Conservation (phyloP, 2,329 filamentous ascomycete species). For the Paraphaeosphaeria sporulosa region DNA sequence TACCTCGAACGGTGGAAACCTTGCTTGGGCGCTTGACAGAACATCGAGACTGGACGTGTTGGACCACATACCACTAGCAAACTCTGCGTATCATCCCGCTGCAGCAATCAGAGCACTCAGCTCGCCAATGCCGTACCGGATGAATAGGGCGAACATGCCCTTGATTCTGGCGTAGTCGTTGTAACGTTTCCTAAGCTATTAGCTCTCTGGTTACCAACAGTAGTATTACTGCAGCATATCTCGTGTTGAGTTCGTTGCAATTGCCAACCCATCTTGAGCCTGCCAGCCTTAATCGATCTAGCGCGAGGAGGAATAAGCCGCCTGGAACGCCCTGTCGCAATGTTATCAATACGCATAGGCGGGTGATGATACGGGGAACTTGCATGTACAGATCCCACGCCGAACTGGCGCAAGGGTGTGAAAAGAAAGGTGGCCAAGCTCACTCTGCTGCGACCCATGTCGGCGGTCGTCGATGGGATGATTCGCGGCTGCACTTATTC, state of each 20-base stretch:
- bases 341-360: neutral
- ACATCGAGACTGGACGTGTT: neutral
- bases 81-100: slow-evolving; percentile 75
- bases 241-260: slow-evolving; percentile 63
- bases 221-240: slow-evolving; percentile 52
- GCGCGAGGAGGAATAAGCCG: slow-evolving; percentile 39
- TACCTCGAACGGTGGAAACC: neutral
- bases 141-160: slow-evolving; percentile 71
- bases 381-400: slow-evolving; percentile 46
- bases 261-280: slow-evolving; percentile 55
- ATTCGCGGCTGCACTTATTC: too few species aligned
- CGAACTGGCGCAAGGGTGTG: slow-evolving; percentile 47
- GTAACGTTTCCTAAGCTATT: too few species aligned
- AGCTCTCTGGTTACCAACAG: too few species aligned
- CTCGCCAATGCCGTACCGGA: slow-evolving; percentile 76
- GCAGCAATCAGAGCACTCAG: slow-evolving; percentile 74
- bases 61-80: slow-evolving; percentile 63
- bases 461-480: neutral
- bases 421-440: slow-evolving; percentile 49
- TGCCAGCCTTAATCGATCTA: slow-evolving; percentile 43
- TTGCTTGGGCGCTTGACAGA: neutral
- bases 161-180: slow-evolving; percentile 65
- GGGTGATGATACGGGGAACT: neutral
- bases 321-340: slow-evolving; percentile 46
- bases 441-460: slow-evolving; percentile 13